Evolutionary conservation across 83 land plant genomes (phyloP).

Genomic region (Larix sibirica): DNA sequence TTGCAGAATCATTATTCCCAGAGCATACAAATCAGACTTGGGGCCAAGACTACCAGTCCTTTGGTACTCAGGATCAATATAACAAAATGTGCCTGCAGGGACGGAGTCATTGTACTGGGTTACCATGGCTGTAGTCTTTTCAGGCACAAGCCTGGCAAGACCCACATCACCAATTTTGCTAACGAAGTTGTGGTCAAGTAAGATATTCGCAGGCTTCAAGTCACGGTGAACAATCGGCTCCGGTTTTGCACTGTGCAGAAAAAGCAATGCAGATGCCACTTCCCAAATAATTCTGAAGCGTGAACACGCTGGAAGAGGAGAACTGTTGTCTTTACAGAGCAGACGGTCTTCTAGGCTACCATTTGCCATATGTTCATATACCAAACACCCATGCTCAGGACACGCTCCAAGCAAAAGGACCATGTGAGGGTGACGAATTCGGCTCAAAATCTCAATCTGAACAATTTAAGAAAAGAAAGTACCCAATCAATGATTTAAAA

Average conservation of each 20-base stretch:
- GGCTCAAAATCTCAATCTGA: constrained; percentile 60
- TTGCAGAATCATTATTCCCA: constrained; percentile 70
- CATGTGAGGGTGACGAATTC: constrained; percentile 63
- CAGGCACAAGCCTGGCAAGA: constrained; percentile 42
- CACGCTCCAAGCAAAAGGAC: constrained; percentile 62
- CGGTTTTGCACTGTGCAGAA: constrained; percentile 60
- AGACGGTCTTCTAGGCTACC: constrained; percentile 66
- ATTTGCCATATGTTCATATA: constrained; percentile 71
- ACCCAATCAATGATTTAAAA: background rate
- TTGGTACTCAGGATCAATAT: constrained; percentile 74
- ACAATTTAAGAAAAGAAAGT: background rate
- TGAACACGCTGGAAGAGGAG: constrained; percentile 53
- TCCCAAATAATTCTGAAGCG: constrained; percentile 65
- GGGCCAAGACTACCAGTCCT: constrained; percentile 52
- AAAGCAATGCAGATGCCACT: constrained; percentile 63
- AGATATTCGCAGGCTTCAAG: constrained; percentile 68
- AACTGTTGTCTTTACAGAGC: constrained; percentile 21
- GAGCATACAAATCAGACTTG: constrained; percentile 67
- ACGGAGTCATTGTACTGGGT: constrained; percentile 38
- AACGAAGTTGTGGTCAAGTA: constrained; percentile 57
- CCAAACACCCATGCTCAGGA: constrained; percentile 55
- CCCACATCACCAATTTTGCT: constrained; percentile 80
- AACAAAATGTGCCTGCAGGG: constrained; percentile 68
- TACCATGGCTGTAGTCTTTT: constrained; percentile 12
- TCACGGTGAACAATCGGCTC: constrained; percentile 59